A percentile compares a stretch with the other conserved stretches of the same genome.
Evolutionary conservation across 225 moss, liverwort and hornwort species (phyloP).

Genomic region (Anthoceros angustus): DNA sequence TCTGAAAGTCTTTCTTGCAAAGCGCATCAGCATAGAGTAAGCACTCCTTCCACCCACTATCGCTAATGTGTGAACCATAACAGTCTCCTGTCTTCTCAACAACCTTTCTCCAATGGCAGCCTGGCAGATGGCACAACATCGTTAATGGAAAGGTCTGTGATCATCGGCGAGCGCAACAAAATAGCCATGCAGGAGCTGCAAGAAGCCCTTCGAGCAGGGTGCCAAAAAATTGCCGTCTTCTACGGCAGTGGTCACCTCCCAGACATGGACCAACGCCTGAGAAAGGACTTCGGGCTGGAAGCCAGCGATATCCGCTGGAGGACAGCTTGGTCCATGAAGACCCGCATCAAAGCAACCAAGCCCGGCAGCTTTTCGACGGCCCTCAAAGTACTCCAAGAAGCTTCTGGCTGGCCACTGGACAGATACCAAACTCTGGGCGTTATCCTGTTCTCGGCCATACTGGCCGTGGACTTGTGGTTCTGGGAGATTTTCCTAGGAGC

Average conservation of each 20-base stretch:
- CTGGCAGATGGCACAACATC: constrained; percentile 75
- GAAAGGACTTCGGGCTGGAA: constrained; percentile 50
- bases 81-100: not conserved
- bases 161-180: constrained; percentile 87
- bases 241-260: constrained; percentile 96
- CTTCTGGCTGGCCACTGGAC: constrained; percentile 83
- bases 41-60: constrained; percentile 3
- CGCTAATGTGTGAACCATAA: not conserved
- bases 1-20: constrained; percentile 80
- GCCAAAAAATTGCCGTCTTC: constrained; percentile 80
- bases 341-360: constrained; percentile 27
- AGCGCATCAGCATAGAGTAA: constrained; percentile 85
- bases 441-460: constrained; percentile 46
- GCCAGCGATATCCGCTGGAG: constrained; percentile 76
- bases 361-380: constrained; percentile 36
- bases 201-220: constrained; percentile 65
- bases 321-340: constrained; percentile 86
- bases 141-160: constrained; percentile 85
- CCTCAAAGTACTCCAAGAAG: constrained; percentile 44
- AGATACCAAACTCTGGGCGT: constrained; percentile 83
- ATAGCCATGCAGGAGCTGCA: constrained; percentile 81
- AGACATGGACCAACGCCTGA: constrained; percentile 87
- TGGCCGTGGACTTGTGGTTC: constrained; percentile 88
- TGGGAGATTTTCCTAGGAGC: constrained; percentile 85
- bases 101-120: constrained; percentile 18